These are phyloP conservation scores for Anisodus acutangulus DNA, from an alignment of 257 asterid species.

Conservation along the genomic window DNA sequence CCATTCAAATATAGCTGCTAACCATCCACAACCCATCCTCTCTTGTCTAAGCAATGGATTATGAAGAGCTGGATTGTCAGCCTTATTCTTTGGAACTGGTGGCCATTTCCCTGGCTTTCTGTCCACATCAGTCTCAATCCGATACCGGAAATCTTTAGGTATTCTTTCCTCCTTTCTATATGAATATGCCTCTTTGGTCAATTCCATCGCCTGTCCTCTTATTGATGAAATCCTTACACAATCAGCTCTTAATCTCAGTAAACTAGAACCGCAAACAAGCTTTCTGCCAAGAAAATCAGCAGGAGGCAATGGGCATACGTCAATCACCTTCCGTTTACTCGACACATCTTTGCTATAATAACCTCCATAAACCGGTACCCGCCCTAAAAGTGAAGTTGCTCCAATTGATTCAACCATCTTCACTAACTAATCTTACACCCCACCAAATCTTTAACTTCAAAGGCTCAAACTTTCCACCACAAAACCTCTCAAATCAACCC, in stretches of 20 bases:
- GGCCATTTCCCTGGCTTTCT: constrained; percentile 76
- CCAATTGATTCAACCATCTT: constrained; percentile 81
- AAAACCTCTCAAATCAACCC: constrained; percentile 9
- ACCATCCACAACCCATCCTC: constrained; percentile 96
- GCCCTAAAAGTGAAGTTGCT: constrained; percentile 69
- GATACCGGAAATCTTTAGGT: constrained; percentile 54
- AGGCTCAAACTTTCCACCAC: constrained; percentile 33
- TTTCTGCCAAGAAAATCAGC: constrained; percentile 40
- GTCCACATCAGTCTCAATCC: constrained; percentile 59
- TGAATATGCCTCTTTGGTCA: constrained; percentile 64
- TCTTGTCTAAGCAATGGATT: constrained; percentile 93
- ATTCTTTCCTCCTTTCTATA: constrained; percentile 58
- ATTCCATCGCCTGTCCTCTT: constrained; percentile 74
- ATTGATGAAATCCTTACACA: constrained; percentile 32
- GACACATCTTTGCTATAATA: constrained; percentile 45
- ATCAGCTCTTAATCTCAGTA: constrained; percentile 33
- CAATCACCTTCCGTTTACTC: constrained; percentile 43
- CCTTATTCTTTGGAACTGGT: constrained; percentile 63
- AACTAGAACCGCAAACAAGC: constrained; percentile 36
- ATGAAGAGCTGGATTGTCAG: constrained; percentile 75
- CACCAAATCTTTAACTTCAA: constrained; percentile 26
- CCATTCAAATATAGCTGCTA: constrained; percentile 94
- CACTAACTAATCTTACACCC: constrained; percentile 31
- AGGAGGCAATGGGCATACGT: constrained; percentile 43
- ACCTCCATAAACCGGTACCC: constrained; percentile 56